A percentile compares a stretch with the other conserved stretches of the same genome.
Conservation (phyloP, 192 early-diverging fungal genomes). For the Coemansia sp. region DNA sequence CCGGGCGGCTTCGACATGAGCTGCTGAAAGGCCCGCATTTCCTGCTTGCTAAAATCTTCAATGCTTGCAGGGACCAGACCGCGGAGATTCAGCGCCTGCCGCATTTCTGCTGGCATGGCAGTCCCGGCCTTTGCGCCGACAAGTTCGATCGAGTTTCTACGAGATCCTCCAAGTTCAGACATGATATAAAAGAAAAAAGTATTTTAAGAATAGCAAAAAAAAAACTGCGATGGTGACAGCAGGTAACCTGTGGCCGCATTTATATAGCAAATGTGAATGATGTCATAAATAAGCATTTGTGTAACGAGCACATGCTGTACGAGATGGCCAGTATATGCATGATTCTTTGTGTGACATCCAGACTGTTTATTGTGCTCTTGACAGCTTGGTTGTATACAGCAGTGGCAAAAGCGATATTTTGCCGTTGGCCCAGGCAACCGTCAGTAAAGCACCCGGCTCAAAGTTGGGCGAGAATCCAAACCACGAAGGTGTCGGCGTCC, state of each 20-base stretch:
- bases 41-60: constrained; percentile 71
- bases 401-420: constrained; percentile 51
- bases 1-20: constrained; percentile 63
- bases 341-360: background rate
- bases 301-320: background rate
- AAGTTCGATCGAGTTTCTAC: constrained; percentile 52
- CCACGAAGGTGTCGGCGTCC: constrained; percentile 43
- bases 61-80: constrained; percentile 74
- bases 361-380: constrained; percentile 5
- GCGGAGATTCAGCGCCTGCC: constrained; percentile 59
- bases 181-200: background rate
- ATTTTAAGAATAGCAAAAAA: background rate
- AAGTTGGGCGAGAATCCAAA: constrained; percentile 47
- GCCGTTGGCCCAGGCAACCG: constrained; percentile 55
- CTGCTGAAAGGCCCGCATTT: constrained; percentile 67
- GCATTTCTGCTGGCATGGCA: constrained; percentile 50
- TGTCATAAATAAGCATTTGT: background rate
- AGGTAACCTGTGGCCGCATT: background rate
- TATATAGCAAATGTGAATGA: background rate
- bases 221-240: background rate
- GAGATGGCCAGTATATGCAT: background rate
- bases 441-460: constrained; percentile 43
- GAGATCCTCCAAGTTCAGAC: constrained; percentile 11
- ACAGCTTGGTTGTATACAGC: constrained; percentile 21
- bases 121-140: constrained; percentile 40